Base-by-base conservation (phyloP, 2,329 filamentous ascomycete species). In the Fusarium sp. region DNA sequence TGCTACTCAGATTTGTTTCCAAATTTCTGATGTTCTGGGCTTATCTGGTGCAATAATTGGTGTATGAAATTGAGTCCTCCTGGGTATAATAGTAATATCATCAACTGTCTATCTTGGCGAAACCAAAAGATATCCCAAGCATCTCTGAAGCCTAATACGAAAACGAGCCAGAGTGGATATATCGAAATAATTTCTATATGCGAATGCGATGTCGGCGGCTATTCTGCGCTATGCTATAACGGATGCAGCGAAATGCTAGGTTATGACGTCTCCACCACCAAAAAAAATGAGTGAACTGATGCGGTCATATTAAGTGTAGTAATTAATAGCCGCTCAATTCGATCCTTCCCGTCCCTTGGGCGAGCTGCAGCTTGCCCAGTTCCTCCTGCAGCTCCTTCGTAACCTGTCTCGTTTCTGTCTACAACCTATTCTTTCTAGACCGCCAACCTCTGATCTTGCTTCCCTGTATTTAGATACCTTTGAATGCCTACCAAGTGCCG, bases 241-340 rank as follows among this genome's bases (percentile, higher is more conserved):
- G 39, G 51, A 39, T 42, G 60, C 63, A 66, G 72, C 54, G 70
- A 73, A 77, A 65, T 61, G 76, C 47, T 66, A 73, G 45, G 26
- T 58, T 69, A 74, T 78, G 75, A 76, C 69, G 73, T 76, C 76
- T 76, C 77, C 77, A 70, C 66, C 60, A 12, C 47, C 42, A 36
- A 45, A 65, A 51, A 70, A 58, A 36, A 42, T 50, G 39, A 47
- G 38, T 66, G 55, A 66, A 75, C 76, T 66, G 66, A 76, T 79
- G 70, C 62, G 76, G 76, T 78, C 75, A 71, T 73, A 39, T 28
- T 26, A 32, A 36, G n/a, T 50, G 26, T 36, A 48, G 62, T 53
- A 69, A 67, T 36, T 47, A 69, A 67, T 36, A 73, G 60, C 71
- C 71, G 67, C 72, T 70, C 56, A 48, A 59, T 71, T 68, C 51